Base-by-base conservation (phyloP, 2,329 filamentous ascomycete species). In the Pleurostoma richardsiae region DNA sequence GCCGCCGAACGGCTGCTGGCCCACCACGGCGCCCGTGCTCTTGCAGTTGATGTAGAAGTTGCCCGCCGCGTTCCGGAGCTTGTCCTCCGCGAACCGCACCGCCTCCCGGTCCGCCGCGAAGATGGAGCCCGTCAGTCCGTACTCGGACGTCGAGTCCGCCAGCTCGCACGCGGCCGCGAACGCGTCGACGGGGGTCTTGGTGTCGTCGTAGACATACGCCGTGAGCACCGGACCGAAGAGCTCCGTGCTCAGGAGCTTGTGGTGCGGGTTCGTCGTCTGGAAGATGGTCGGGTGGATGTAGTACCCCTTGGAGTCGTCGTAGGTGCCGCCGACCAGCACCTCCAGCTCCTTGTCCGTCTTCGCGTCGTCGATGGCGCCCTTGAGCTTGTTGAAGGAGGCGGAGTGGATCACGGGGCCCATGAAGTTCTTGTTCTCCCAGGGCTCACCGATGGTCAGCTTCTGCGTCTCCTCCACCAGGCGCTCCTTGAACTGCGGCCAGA, bases 81-180 rank as follows among this genome's bases (percentile, higher is more conserved):
- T 64, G 27, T 74, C 67, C 60, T 78, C 72, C 1, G 76, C 77
- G 47, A 75, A 62, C 3, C 71, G 69, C 33, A 77, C 68, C 6
- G 72, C 76, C 10, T 57, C 58, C 1, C 69, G 70, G 54, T 76
- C 72, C 5, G 67, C 64, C 36, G 73, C 73, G 55, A 78, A 78
- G 42, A 78, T 66, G 4, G 71, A 64, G 6, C 75, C 74, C 1
- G 74, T 77, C 44, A 78, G 60, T 4, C 57, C 62, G 63, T 95
- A 95, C 57, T 88, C 86, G 48, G 82, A 83, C 2, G 87, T 87
- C 5, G 67, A 62, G 67, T 92, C 86, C 47, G 91, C 82, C 42
- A 85, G 67, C 60, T 77, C 70, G 69, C 82, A 86, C 4, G 69
- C 71, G 41, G 74, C 66, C 40, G 65, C 67, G 48, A 74, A 73